Evolutionary conservation across 2,329 filamentous ascomycete genomes (phyloP).

Genomic region (Diaporthe vexans): DNA sequence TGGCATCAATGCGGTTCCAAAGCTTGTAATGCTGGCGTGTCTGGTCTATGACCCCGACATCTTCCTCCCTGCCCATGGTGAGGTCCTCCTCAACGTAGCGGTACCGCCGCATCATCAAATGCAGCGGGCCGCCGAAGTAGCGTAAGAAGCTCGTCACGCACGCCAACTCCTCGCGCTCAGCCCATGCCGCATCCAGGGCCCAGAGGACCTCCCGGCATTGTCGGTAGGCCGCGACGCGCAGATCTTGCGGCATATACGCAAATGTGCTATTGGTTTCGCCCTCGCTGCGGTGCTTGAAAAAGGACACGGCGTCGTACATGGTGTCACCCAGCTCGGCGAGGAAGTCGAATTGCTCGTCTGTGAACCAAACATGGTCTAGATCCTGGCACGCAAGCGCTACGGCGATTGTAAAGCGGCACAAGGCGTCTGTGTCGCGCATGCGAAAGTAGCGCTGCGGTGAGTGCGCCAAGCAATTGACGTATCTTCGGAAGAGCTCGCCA

Average conservation of each 20-base stretch:
- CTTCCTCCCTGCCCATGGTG: not conserved
- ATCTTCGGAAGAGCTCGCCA: slow-evolving; percentile 3
- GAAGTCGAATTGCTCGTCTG: not conserved
- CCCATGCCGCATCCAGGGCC: slow-evolving; percentile 3
- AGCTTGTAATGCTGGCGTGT: not conserved
- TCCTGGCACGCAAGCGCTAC: slow-evolving; percentile 14
- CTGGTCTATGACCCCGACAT: not conserved
- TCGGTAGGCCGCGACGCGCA: slow-evolving; percentile 2
- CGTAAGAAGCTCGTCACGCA: slow-evolving; percentile 5
- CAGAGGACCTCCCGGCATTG: slow-evolving; percentile 8
- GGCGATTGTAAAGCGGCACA: not conserved
- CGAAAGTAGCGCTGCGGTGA: not conserved
- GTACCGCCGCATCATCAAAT: slow-evolving; percentile 6
- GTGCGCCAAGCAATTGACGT: slow-evolving; percentile 3
- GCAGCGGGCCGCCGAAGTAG: not conserved
- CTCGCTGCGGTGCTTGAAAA: slow-evolving; percentile 4
- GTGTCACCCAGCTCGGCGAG: slow-evolving; percentile 10
- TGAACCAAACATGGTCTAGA: not conserved
- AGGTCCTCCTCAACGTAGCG: slow-evolving; percentile 10
- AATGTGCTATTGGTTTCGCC: slow-evolving; percentile 2
- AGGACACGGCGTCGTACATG: slow-evolving; percentile 10
- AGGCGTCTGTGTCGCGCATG: slow-evolving; percentile 2
- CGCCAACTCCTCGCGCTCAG: not conserved
- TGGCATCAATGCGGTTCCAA: slow-evolving; percentile 4
- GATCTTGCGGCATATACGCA: not conserved